A percentile compares a stretch with the other conserved stretches of the same genome.
These are phyloP conservation scores for Metschnikowia shivogae DNA, from an alignment of 805 yeast species.

Conservation along the genomic window DNA sequence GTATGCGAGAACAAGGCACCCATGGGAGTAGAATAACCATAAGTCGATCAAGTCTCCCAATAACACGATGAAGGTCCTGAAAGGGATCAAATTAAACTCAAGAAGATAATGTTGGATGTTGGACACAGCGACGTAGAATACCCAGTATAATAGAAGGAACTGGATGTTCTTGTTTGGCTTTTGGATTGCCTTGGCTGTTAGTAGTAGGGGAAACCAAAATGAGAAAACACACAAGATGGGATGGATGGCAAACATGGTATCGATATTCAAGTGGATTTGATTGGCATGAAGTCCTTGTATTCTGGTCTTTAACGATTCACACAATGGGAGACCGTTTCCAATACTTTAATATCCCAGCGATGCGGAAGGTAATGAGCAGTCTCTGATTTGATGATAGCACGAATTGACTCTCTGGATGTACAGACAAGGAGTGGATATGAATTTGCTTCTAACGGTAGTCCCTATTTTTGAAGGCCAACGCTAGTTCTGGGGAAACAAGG, in stretches of 20 bases:
- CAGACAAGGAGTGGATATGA: no score
- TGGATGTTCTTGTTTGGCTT: conserved; percentile 7
- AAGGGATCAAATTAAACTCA: conserved; percentile 1
- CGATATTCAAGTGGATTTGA: background rate
- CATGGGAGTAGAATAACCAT: conserved; percentile 17
- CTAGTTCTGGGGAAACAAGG: no score
- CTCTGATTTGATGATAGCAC: no score
- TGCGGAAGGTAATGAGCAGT: no score
- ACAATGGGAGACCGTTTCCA: no score
- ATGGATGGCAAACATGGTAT: conserved; percentile 1
- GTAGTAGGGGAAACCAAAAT: conserved; percentile 13
- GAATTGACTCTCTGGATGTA: no score
- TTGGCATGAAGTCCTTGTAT: no score
- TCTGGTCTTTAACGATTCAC: no score
- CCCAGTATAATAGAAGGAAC: conserved; percentile 14
- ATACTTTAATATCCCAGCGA: no score
- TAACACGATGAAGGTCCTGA: background rate
- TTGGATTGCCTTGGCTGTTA: conserved; percentile 10
- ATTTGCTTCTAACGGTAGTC: no score
- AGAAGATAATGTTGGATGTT: conserved; percentile 3
- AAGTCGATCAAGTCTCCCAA: conserved; percentile 7
- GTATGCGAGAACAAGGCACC: conserved; percentile 10
- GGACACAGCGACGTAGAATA: conserved; percentile 7
- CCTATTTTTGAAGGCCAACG: no score
- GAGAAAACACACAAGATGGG: conserved; percentile 6